A percentile compares a stretch with the other conserved stretches of the same genome.
Conservation (phyloP, 1,284 basidiomycete genomes). For the Cryptococcus jaspeensis region DNA sequence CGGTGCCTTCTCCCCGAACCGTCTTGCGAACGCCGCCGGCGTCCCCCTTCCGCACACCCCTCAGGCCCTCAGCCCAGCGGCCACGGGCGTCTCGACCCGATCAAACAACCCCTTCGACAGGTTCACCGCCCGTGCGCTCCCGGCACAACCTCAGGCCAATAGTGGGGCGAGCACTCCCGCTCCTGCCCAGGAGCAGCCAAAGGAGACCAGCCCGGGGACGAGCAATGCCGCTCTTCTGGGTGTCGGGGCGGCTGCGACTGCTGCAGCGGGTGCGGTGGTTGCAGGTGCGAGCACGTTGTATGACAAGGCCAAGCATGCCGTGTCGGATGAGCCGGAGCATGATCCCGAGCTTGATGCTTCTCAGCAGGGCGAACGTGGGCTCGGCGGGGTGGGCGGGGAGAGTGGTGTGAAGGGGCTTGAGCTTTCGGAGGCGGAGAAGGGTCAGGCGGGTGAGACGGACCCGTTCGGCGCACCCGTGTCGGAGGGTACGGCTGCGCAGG, state of each 20-base stretch:
- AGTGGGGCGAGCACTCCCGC: constrained; percentile 3
- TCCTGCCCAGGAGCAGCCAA: constrained; percentile 3
- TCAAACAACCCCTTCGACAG: constrained; percentile 95
- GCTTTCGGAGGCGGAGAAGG: constrained; percentile 1
- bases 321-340: constrained; percentile 21
- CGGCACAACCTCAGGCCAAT: constrained; percentile 9
- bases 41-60: constrained; percentile 71
- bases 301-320: constrained; percentile 28
- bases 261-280: constrained; percentile 23
- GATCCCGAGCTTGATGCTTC: constrained; percentile 2
- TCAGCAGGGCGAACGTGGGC: background rate
- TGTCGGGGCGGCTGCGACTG: constrained; percentile 24
- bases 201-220: constrained; percentile 20
- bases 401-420: background rate
- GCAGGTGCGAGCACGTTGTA: constrained; percentile 27
- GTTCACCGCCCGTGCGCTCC: constrained; percentile 55
- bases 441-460: constrained; percentile 10
- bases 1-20: constrained; percentile 19
- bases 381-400: no score
- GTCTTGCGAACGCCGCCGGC: constrained; percentile 60
- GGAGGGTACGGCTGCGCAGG: constrained; percentile 9
- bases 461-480: constrained; percentile 21
- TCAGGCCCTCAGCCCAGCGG: constrained; percentile 53
- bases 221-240: constrained; percentile 31
- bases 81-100: constrained; percentile 56